Conservation (phyloP, 2,329 filamentous ascomycete species). For the Neophaeococcomyces aloes region DNA sequence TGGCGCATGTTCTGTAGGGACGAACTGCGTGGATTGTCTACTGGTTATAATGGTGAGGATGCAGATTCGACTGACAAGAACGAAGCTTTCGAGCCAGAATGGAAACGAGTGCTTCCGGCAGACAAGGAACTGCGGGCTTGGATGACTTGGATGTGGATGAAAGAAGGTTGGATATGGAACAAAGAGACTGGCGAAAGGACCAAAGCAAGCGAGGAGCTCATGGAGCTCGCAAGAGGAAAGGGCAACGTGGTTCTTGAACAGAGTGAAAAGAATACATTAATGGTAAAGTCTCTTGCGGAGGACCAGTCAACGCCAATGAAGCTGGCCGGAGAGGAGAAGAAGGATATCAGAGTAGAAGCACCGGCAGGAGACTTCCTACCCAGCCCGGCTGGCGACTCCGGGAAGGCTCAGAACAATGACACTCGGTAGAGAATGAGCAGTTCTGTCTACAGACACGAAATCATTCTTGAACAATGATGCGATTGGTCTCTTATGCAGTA, state of each 20-base stretch:
- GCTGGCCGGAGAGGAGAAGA: slow-evolving; percentile 4
- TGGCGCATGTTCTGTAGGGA: slow-evolving; percentile 94
- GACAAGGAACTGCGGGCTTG: slow-evolving; percentile 82
- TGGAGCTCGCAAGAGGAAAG: slow-evolving; percentile 30
- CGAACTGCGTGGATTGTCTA: slow-evolving; percentile 53
- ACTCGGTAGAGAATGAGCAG: no score
- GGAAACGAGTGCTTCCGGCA: slow-evolving; percentile 71
- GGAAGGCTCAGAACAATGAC: no score
- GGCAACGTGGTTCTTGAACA: slow-evolving; percentile 34
- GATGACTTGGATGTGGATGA: slow-evolving; percentile 84
- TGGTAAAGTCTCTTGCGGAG: slow-evolving; percentile 11
- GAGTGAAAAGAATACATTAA: slow-evolving; percentile 24
- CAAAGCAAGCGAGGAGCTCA: slow-evolving; percentile 30
- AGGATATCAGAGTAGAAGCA: slow-evolving; percentile 12
- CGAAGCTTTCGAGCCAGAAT: slow-evolving; percentile 64
- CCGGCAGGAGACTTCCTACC: slow-evolving; percentile 19
- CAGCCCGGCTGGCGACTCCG: not conserved
- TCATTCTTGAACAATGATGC: no score
- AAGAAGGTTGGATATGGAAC: slow-evolving; percentile 76
- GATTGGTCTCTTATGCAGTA: no score
- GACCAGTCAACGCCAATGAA: slow-evolving; percentile 1
- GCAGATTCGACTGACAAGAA: slow-evolving; percentile 25
- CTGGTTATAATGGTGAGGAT: slow-evolving; percentile 54
- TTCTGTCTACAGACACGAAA: no score
- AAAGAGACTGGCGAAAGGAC: slow-evolving; percentile 50